Evolutionary conservation across 148 eudicot genomes (phyloP), one percentile per base, ranked within the genome.

Genomic region (Drosera capensis): DNA sequence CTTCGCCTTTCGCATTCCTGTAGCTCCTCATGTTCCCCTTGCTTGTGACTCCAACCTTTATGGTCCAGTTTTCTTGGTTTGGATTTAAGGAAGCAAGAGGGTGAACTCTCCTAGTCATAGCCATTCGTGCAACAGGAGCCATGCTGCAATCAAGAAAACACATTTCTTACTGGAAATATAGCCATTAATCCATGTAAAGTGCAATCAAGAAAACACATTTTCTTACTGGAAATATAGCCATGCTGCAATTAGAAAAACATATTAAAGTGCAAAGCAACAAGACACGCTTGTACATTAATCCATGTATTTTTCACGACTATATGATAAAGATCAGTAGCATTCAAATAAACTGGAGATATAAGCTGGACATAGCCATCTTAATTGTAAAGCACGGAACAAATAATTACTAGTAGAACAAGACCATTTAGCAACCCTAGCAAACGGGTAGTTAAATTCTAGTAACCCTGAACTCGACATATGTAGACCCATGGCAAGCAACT

Each of bases 41-140:
- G 54, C 67, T 56, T 8, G 97, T 84, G n/a, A 84, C 87, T 23
- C 97, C 66, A 42, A 88, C 97, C 66, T 84, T 80, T n/a, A 88
- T 88, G 19, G 92, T 80, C 97, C 97, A 88, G 46, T 67, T 84
- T 36, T 87, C 92, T 66, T 90, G 95, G 63, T 90, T 84, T 62
- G 97, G 97, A 28, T 90, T 84, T 54, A 90, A 46, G 7, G 97
- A 90, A 51, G 75, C 95, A 36, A 90, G 73, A 49, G 97, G 84
- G 41, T 71, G 81, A 30, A 88, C 79, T 52, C 95, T 66, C 30
- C 93, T 52, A 25, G 94, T 75, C 92, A 88, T 84, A 0, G 84
- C 71, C 95, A 77, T 84, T 40, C 95, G 56, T 39, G 84, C 97
- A 70, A 86, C 28, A 23, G 97, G 97, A 34, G 87, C 86, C 71